Evolutionary conservation across 208 protist genomes (phyloP), one percentile per base, ranked within the genome.

Genomic region (Phytomonas sp.): DNA sequence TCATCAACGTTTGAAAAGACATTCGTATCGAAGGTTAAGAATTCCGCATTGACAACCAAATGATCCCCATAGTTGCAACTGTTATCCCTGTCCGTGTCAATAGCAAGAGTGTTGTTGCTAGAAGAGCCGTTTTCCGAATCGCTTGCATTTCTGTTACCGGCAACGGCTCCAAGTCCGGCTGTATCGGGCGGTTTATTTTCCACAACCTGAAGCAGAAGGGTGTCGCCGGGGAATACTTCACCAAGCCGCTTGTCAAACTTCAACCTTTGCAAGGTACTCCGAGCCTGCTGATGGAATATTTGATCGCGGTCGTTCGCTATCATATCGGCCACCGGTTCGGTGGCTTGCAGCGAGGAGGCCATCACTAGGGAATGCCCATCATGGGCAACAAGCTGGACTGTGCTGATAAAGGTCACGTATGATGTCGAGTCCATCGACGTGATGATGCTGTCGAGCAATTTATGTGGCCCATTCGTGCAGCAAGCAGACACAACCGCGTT

Each of bases 11-110:
- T 40, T 67, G 76, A 68, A 56, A 95, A 81, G 34, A 79, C 67
- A 23, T 76, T 60, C 0, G 79, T 75, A 73, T 91, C 84, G 67
- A 84, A 76, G 0, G 83, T 79, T 17, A 89, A 28, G 59, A 91
- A 88, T 63, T 83, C 77, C n/a, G 80, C 72, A 56, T 78, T 72
- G 17, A 74, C 72, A 31, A 76, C 75, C 68, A 56, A 67, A 33
- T 46, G 40, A 46, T 46, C 40, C 15, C 40, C 40, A 20, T 46
- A 46, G 40, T 20, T 20, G 40, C 15, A 46, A 8, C 11, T 20
- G 40, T 2, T 46, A 46, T 46, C 40, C 15, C 11, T 46, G 6
- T 46, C 40, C 1, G 2, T 2, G 40, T 46, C 15, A 46, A 46
- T 8, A 8, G 40, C 15, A 3, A 46, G 13, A 17, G 15, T 4